Conservation (phyloP, 331 rosid species). For the Saraca asoca region DNA sequence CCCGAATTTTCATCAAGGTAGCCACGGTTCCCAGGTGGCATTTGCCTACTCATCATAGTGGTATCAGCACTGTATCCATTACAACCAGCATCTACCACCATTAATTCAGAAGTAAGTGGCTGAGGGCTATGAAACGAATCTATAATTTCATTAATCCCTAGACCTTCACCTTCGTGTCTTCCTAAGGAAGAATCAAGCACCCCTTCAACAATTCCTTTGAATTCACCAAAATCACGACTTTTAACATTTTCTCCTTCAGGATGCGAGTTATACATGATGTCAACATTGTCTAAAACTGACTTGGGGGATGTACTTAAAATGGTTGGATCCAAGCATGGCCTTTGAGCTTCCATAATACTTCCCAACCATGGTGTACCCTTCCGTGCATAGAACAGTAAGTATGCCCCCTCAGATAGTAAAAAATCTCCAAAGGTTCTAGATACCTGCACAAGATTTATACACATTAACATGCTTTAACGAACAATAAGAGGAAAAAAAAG, state of each 20-base stretch:
- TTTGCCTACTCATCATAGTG: slow-evolving; percentile 19
- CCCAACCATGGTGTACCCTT: slow-evolving; percentile 82
- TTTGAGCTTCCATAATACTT: slow-evolving; percentile 41
- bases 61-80: slow-evolving; percentile 18
- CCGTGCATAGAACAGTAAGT: slow-evolving; percentile 76
- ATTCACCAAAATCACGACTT: slow-evolving; percentile 14
- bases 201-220: slow-evolving; percentile 23
- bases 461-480: slow-evolving; percentile 3
- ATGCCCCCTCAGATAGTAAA: slow-evolving; percentile 77
- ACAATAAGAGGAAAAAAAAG: slow-evolving; percentile 4
- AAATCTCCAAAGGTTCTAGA: slow-evolving; percentile 50
- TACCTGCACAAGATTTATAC: slow-evolving; percentile 55
- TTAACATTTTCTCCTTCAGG: slow-evolving; percentile 17
- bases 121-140: slow-evolving; percentile 32
- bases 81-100: slow-evolving; percentile 15
- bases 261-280: slow-evolving; percentile 16
- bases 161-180: slow-evolving; percentile 17
- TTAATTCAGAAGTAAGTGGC: slow-evolving; percentile 16
- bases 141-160: slow-evolving; percentile 20
- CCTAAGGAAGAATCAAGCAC: slow-evolving; percentile 20
- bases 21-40: background rate
- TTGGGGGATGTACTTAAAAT: slow-evolving; percentile 56
- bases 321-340: slow-evolving; percentile 27
- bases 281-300: slow-evolving; percentile 65
- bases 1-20: slow-evolving; percentile 19